phyloP scores from a whole-genome alignment of 2,329 filamentous ascomycete species.

The Colletotrichum magnum region DNA sequence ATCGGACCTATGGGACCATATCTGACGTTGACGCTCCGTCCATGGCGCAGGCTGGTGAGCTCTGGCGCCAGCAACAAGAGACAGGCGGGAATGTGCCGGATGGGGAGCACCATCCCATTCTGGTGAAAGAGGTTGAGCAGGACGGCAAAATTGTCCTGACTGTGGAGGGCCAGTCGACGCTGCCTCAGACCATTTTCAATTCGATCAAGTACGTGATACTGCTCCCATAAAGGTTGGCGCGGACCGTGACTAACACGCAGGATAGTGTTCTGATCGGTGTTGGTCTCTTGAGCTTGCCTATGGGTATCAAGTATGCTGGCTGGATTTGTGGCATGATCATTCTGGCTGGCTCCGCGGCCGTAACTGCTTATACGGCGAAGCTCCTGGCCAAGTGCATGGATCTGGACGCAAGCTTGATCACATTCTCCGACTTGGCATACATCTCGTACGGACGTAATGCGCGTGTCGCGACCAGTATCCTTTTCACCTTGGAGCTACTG shows the following conservation, averaged over 20 bases:
- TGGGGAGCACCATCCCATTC: conserved; percentile 78
- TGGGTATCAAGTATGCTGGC: conserved; percentile 89
- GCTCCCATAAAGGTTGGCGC: neutral
- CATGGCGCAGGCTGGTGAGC: conserved; percentile 65
- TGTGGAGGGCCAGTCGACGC: conserved; percentile 92
- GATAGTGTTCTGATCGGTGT: conserved; percentile 85
- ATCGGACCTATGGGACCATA: conserved; percentile 69
- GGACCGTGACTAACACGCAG: conserved; percentile 6
- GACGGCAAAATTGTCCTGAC: conserved; percentile 88
- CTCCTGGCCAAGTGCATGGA: conserved; percentile 91
- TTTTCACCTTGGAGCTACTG: conserved; percentile 90
- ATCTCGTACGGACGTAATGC: conserved; percentile 89
- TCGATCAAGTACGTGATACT: conserved; percentile 77
- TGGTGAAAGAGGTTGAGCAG: conserved; percentile 92
- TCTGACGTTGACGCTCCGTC: conserved; percentile 59
- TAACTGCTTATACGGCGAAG: conserved; percentile 89
- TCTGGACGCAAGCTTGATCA: conserved; percentile 86
- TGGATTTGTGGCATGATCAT: conserved; percentile 88
- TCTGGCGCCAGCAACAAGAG: conserved; percentile 69
- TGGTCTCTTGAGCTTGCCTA: conserved; percentile 87
- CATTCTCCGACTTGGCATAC: conserved; percentile 93
- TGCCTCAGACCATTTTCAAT: conserved; percentile 97
- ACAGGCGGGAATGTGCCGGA: conserved; percentile 62
- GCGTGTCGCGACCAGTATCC: conserved; percentile 83
- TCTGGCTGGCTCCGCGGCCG: conserved; percentile 78